Conservation (phyloP, 345 rosid genomes). For the Populus davidiana region DNA sequence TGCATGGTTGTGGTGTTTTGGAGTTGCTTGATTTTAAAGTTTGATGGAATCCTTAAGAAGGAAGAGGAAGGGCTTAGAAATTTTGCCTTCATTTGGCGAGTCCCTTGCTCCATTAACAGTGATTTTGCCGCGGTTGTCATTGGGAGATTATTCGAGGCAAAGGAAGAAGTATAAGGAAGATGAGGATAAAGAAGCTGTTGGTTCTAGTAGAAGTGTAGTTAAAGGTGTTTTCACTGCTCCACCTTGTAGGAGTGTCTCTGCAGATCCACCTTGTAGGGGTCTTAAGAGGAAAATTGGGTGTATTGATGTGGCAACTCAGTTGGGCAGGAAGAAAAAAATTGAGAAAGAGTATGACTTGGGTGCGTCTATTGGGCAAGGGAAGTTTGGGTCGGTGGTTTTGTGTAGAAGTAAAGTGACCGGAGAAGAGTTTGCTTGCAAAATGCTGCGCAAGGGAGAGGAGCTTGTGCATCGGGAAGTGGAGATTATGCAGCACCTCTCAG, state of each 20-base stretch:
- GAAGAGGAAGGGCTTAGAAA: slow-evolving; percentile 17
- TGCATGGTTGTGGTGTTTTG: slow-evolving; percentile 5
- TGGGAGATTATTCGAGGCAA: slow-evolving; percentile 17
- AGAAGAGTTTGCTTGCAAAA: slow-evolving; percentile 21
- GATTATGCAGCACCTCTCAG: slow-evolving; percentile 24
- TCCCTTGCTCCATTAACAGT: not conserved
- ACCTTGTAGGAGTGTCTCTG: slow-evolving; percentile 2
- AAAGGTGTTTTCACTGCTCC: slow-evolving; percentile 13
- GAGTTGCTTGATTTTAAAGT: not conserved
- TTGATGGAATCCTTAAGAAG: slow-evolving; percentile 17
- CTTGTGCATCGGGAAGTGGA: slow-evolving; percentile 18
- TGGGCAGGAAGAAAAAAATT: slow-evolving; percentile 14
- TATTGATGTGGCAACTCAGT: slow-evolving; percentile 11
- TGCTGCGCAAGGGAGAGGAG: slow-evolving; percentile 13
- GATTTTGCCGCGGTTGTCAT: slow-evolving; percentile 5
- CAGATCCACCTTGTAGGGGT: slow-evolving; percentile 17
- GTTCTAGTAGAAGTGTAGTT: slow-evolving; percentile 5
- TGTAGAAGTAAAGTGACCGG: slow-evolving; percentile 15
- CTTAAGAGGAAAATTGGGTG: slow-evolving; percentile 18
- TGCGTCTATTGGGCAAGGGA: slow-evolving; percentile 7
- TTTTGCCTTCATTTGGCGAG: not conserved
- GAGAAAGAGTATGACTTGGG: slow-evolving; percentile 18
- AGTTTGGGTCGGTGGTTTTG: slow-evolving; percentile 19
- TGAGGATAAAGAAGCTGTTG: slow-evolving; percentile 4
- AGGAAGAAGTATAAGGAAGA: slow-evolving; percentile 14